phyloP scores from a whole-genome alignment of 2,329 filamentous ascomycete genomes.

The Fusarium secorum region DNA sequence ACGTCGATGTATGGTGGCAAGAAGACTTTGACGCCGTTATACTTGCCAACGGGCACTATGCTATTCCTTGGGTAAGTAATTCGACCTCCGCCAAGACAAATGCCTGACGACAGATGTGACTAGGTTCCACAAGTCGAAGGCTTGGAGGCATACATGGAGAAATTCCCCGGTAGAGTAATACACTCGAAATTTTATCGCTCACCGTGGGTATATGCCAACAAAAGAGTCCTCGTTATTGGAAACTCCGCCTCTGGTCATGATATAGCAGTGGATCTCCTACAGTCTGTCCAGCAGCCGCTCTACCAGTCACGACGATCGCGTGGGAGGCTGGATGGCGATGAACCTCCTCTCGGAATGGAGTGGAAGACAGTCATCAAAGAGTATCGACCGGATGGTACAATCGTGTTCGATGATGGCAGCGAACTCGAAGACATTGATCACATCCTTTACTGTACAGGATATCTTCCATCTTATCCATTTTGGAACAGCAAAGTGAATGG shows the following conservation, averaged over 20 bases:
- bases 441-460: slow-evolving; percentile 55
- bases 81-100: too few relatives aligned
- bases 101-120: not conserved
- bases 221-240: slow-evolving; percentile 51
- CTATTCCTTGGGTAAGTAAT: slow-evolving; percentile 57
- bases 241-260: slow-evolving; percentile 57
- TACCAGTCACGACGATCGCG: slow-evolving; percentile 60
- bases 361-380: slow-evolving; percentile 63
- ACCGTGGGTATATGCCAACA: slow-evolving; percentile 44
- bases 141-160: slow-evolving; percentile 49
- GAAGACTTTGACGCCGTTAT: slow-evolving; percentile 58
- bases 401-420: slow-evolving; percentile 53
- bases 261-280: slow-evolving; percentile 49
- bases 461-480: slow-evolving; percentile 54
- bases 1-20: slow-evolving; percentile 62
- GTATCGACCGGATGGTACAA: slow-evolving; percentile 52
- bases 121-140: slow-evolving; percentile 58
- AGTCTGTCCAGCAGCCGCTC: slow-evolving; percentile 52
- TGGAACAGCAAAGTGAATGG: slow-evolving; percentile 59
- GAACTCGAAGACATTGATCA: slow-evolving; percentile 48
- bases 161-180: slow-evolving; percentile 51
- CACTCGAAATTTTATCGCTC: slow-evolving; percentile 58
- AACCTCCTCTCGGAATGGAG: slow-evolving; percentile 55
- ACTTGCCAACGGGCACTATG: slow-evolving; percentile 55
- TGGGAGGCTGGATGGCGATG: slow-evolving; percentile 59